phyloP scores from a whole-genome alignment of 1,284 basidiomycete genomes.

The Hemileccinum hortonii region DNA sequence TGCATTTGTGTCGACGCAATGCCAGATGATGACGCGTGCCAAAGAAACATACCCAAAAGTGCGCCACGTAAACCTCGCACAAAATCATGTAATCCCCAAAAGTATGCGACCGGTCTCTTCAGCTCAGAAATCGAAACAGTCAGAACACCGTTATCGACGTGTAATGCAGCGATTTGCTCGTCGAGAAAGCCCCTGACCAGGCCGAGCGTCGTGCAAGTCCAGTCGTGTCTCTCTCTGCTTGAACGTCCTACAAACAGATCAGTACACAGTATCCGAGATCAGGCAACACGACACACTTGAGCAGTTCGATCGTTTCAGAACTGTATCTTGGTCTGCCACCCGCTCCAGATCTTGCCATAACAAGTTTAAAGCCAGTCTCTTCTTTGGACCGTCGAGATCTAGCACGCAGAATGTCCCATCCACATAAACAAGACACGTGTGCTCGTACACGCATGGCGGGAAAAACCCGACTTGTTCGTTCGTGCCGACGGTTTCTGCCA shows the following conservation, averaged over 20 bases:
- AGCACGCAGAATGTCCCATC: too few relatives aligned
- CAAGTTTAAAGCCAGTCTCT: too few relatives aligned
- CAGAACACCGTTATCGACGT: slow-evolving; percentile 4
- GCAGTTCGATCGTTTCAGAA: too few relatives aligned
- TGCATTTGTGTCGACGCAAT: not conserved
- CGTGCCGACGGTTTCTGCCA: too few relatives aligned
- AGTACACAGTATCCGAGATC: fast-evolving
- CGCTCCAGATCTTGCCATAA: too few relatives aligned
- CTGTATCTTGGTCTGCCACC: too few relatives aligned
- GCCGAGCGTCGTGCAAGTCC: slow-evolving; percentile 8
- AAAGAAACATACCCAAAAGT: slow-evolving; percentile 5
- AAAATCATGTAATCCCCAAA: slow-evolving; percentile 22
- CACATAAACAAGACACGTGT: too few relatives aligned
- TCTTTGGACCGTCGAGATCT: too few relatives aligned
- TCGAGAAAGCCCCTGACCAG: slow-evolving; percentile 4
- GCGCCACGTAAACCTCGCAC: slow-evolving; percentile 14
- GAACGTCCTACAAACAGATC: not conserved
- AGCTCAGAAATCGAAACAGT: not conserved
- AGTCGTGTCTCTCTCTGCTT: not conserved
- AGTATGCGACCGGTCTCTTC: slow-evolving; percentile 11
- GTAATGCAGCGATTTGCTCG: not conserved
- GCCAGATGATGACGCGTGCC: too few relatives aligned
- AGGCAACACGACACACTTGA: not conserved
- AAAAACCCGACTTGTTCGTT: too few relatives aligned
- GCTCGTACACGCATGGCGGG: too few relatives aligned